Evolutionary conservation across 352 stramenopile species (phyloP), one percentile per base, ranked within the genome.

Genomic region (Globisporangium paroecandrum): DNA sequence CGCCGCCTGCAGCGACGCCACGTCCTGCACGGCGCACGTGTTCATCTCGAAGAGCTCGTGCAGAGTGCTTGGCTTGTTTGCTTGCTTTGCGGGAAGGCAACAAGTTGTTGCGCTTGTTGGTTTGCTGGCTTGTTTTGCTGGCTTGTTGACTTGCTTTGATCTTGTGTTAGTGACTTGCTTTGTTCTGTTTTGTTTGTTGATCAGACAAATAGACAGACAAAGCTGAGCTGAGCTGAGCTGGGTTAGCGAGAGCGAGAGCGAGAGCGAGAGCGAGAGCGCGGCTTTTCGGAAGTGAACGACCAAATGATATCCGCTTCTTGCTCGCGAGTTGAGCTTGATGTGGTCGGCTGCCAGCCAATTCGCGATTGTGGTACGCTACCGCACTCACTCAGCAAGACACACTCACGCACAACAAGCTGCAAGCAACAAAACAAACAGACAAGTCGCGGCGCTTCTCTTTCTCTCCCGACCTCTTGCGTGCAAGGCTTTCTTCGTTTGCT

Each of bases 1-100:
- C 10, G 71, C 80, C 25, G 63, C 62, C 59, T 83, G 81, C n/a
- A 93, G 76, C 60, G 72, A 82, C 54, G 69, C 62, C 1, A 93
- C 83, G 66, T 79, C 68, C 61, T 81, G 72, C 66, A 93, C 82
- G 22, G 69, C 77, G 69, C 80, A 89, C 15, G 79, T 89, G 70
- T 92, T 90, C 84, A 92, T 69, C 27, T n/a, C 34, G 18, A 65
- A 65, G 43, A 55, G 27, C 60, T 38, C 60, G 27, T 12, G 8
- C 18, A 47, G 27, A 12, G 24, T 10, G 54, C 54, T 4, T 22
- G 22, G 55, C 18, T 12, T 25, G 27, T 2, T 58, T 58, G 51
- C 51, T 58, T 54, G 47, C 6, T 27, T 57, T 57, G 49, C 22
- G 49, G 34, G 34, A 13, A 20, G 38, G 12, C 38, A 47, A 47